Base-by-base conservation (phyloP, 2,329 filamentous ascomycete genomes). In the Botrytis porri region DNA sequence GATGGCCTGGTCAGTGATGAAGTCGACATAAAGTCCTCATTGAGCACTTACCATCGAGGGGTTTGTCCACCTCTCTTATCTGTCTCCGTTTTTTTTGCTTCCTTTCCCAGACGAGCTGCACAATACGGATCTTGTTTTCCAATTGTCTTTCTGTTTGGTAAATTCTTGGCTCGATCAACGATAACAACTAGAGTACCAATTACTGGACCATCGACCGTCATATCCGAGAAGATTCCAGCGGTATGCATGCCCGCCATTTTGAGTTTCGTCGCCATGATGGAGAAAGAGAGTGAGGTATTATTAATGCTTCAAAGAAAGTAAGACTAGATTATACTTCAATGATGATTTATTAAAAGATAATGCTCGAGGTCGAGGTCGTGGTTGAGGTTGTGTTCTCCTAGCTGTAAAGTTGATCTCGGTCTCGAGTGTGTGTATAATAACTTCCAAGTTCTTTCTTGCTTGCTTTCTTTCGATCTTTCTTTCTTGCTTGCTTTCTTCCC, bases 61-160 rank as follows among this genome's bases (percentile, higher is more conserved):
- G 96, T 98, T 83, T 99, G 96, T 60, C 96, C 96, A 76, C 96
- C 96, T 80, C 96, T 88, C 78, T 95, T 90, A 83, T 99, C 96
- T 7, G 95, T 98, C 59, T 92, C 92, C 4, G 96, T 99, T 87
- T 98, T 98, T 85, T 97, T 97, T 65, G 96, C 96, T 83, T 98
- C 95, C 83, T 99, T 99, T 48, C 95, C 96, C 63, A 99, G 84
- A 71, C 96, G 88, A 45, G 94, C 95, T 54, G 96, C 96, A 83
- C 95, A 98, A 83, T 98, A 99, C 0, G 96, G 95, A 81, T 98
- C 95, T 84, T 99, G 96, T 84, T 99, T 99, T 72, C 96, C 96
- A 86, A 99, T 98, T 9, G 94, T 96, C 85, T 97, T 97, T 78
- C 94, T 86, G 84, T 99, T 99, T 69, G 96, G 96, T 77, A 99